Evolutionary conservation across 2,329 filamentous ascomycete species (phyloP).

Genomic region (Rutstroemia sp.): DNA sequence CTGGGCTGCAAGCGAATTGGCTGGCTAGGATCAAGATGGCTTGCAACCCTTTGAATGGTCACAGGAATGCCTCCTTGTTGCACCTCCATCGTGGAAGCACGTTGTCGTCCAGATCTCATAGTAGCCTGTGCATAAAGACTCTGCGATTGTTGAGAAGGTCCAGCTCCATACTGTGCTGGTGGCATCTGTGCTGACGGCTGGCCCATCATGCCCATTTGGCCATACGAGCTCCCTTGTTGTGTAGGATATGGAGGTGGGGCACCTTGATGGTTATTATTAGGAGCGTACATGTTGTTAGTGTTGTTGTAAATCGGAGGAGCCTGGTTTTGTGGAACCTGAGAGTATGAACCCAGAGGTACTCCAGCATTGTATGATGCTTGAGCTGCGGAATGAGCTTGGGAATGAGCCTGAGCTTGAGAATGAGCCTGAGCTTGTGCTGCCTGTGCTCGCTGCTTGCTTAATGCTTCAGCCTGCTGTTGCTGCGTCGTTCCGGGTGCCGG

Average conservation of each 20-base stretch:
- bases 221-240: constrained; percentile 60
- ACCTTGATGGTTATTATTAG: constrained; percentile 43
- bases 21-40: constrained; percentile 88
- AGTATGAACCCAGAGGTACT: constrained; percentile 6
- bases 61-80: constrained; percentile 88
- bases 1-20: constrained; percentile 92
- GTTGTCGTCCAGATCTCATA: constrained; percentile 71
- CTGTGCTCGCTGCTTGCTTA: constrained; percentile 84
- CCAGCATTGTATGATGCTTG: constrained; percentile 36
- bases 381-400: constrained; percentile 55
- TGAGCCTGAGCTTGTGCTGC: constrained; percentile 48
- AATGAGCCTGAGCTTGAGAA: constrained; percentile 40
- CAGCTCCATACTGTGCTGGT: constrained; percentile 52
- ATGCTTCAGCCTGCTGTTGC: constrained; percentile 87
- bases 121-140: constrained; percentile 68
- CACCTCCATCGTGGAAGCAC: constrained; percentile 94
- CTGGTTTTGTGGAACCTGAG: constrained; percentile 52
- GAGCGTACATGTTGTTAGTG: constrained; percentile 74
- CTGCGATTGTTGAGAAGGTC: constrained; percentile 46
- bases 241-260: constrained; percentile 74
- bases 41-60: constrained; percentile 88
- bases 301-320: constrained; percentile 62
- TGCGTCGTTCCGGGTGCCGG: constrained; percentile 91
- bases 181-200: constrained; percentile 59
- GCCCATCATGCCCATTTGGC: constrained; percentile 61